phyloP scores from a whole-genome alignment of 306 rosid genomes.

The Cucurbita maxima region DNA sequence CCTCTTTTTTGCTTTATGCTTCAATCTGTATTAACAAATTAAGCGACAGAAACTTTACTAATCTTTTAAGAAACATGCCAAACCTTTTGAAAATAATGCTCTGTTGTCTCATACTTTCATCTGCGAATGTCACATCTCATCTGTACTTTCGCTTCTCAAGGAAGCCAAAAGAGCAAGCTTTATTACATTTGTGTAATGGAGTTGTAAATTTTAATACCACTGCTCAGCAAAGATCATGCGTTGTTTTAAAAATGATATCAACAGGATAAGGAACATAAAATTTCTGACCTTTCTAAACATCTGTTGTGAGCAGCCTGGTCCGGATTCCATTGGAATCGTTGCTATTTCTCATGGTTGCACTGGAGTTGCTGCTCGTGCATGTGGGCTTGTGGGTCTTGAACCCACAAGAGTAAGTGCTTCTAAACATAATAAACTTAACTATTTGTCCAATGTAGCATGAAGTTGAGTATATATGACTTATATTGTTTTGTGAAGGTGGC shows the following conservation, averaged over 20 bases:
- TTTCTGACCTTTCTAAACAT: background rate
- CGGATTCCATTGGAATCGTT: constrained; percentile 99
- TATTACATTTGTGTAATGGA: background rate
- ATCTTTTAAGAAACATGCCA: constrained; percentile 22
- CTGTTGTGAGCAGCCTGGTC: constrained; percentile 84
- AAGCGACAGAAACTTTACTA: constrained; percentile 17
- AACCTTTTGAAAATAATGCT: background rate
- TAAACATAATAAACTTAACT: background rate
- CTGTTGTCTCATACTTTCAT: background rate
- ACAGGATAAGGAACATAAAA: background rate
- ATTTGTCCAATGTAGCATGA: background rate
- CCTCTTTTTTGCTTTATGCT: constrained; percentile 3
- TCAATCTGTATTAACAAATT: constrained; percentile 7
- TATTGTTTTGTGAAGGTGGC: constrained; percentile 44
- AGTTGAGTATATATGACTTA: background rate
- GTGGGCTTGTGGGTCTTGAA: constrained; percentile 95
- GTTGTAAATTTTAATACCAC: background rate
- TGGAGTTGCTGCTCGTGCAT: constrained; percentile 99
- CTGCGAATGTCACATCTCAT: background rate
- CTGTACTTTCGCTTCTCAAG: background rate
- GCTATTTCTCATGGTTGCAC: constrained; percentile 97
- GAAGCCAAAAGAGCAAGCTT: background rate
- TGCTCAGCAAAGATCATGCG: background rate
- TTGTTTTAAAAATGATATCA: background rate
- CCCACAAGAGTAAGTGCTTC: constrained; percentile 74